Conservation (phyloP, 345 rosid genomes). For the Eucalyptus leucophloia region DNA sequence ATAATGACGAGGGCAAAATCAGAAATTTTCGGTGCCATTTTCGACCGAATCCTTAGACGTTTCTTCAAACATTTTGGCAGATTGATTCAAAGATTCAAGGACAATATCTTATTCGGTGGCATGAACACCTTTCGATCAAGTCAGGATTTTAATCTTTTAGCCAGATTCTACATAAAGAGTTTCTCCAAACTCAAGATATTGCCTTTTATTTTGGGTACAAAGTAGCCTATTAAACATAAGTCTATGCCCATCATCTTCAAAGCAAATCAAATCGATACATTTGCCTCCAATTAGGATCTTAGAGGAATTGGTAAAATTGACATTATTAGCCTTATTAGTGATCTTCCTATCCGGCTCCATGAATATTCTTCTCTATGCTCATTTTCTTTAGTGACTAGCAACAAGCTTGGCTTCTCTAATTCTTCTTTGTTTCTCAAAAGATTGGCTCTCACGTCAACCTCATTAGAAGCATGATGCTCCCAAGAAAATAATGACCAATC, state of each 20-base stretch:
- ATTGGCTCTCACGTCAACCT: neutral
- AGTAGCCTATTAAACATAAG: neutral
- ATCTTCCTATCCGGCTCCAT: neutral
- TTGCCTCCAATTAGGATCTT: neutral
- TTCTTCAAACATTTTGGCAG: neutral
- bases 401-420: neutral
- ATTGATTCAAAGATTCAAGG: neutral
- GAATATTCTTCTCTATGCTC: neutral
- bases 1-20: no score
- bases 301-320: neutral
- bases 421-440: neutral
- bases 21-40: no score
- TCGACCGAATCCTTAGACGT: neutral
- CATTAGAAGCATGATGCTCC: neutral
- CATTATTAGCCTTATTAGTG: neutral
- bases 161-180: neutral
- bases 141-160: neutral
- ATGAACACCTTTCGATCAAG: neutral
- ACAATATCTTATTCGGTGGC: neutral
- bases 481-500: neutral
- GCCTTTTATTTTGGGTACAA: neutral
- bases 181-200: neutral
- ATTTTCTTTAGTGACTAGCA: neutral
- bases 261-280: neutral
- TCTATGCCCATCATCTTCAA: neutral